Base-by-base conservation (phyloP, 2,329 filamentous ascomycete genomes). In the Colletotrichum sp. region DNA sequence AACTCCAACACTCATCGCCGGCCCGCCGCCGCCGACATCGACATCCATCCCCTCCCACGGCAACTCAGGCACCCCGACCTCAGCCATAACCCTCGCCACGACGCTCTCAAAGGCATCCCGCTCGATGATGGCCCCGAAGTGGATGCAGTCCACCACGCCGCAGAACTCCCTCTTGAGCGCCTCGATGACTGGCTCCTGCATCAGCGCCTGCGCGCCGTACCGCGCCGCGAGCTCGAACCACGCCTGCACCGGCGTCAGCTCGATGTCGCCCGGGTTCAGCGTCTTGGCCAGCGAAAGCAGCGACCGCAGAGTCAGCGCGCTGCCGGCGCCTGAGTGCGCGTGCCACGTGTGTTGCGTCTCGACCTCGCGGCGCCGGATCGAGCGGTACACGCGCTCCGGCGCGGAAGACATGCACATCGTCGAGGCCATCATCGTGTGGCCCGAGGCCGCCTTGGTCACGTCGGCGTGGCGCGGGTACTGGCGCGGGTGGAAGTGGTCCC, bases 201-300 rank as follows among this genome's bases (percentile, higher is more conserved):
- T 79, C n/a, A 89, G 81, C 18, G 83, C 69, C 13, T 78, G 83
- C n/a, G 82, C 77, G 27, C 86, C 85, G 77, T 87, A 89, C 48
- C 83, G 79, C 6, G 77, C 80, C 28, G 85, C 85, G 30, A 90
- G 84, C 83, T 90, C 89, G 79, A 90, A 91, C 89, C 88, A 90
- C 2, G 86, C 88, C 81, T 90, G 89, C 30, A 90, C 86, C 18
- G 89, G 89, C 32, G 88, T 86, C 52, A 90, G 79, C 79, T 90
- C 88, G 22, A 80, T 70, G 66, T 82, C 82, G 32, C 85, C 83
- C 5, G 84, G 83, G 79, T 86, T 88, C 28, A 90, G 83, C 56
- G 85, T 85, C 66, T 81, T 79, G 2, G 89, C 88, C 4, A 90
- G 84, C n/a, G 85, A 85, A 75, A 85, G 82, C 27, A 90, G 84